These are phyloP conservation scores for Nakataea oryzae DNA, from an alignment of 2,329 filamentous ascomycete species.

Conservation along the genomic window DNA sequence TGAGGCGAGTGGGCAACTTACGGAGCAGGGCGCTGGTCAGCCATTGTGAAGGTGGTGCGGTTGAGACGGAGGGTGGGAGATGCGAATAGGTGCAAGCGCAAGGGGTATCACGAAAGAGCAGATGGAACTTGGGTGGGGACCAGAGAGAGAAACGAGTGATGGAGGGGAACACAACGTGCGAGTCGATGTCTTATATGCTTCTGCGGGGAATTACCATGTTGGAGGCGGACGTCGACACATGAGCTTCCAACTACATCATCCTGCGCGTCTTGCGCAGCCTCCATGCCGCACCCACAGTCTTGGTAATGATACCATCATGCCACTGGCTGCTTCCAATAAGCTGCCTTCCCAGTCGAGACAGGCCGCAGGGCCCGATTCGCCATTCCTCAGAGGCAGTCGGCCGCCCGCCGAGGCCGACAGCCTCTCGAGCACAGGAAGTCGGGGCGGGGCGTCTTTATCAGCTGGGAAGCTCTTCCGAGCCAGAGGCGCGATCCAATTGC, in stretches of 20 bases:
- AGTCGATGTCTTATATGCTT: background rate
- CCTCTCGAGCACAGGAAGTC: background rate
- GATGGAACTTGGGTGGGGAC: background rate
- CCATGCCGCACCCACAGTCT: background rate
- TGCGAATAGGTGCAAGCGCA: background rate
- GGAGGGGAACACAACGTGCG: background rate
- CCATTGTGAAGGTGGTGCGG: conserved; percentile 17
- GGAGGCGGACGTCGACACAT: background rate
- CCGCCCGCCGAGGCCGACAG: background rate
- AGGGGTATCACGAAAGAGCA: background rate
- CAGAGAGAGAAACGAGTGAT: background rate
- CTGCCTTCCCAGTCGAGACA: background rate
- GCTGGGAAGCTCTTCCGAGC: background rate
- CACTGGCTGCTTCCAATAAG: too few relatives aligned
- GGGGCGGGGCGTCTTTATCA: background rate
- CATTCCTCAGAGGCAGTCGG: background rate
- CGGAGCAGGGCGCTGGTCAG: conserved; percentile 21
- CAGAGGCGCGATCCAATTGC: background rate
- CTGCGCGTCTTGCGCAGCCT: background rate
- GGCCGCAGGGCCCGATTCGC: background rate
- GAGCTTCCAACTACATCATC: background rate
- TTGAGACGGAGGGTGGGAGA: conserved; percentile 2
- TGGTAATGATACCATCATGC: background rate
- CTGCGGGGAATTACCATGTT: background rate
- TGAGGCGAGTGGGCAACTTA: too few relatives aligned